These are phyloP conservation scores for Torrubiella hemipterigena DNA, from an alignment of 2,329 filamentous ascomycete species.

Conservation along the genomic window DNA sequence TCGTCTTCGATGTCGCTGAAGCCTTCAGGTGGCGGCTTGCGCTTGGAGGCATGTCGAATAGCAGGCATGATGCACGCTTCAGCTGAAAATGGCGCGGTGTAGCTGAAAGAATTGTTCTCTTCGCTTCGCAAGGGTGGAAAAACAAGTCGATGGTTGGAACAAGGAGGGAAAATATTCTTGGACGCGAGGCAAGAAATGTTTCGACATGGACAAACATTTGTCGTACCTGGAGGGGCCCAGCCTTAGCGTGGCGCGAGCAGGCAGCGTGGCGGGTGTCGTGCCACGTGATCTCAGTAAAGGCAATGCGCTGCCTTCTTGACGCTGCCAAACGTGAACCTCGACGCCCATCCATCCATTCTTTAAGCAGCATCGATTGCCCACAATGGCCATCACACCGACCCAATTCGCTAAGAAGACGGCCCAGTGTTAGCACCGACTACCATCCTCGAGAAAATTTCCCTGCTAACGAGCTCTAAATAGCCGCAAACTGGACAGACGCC, in stretches of 20 bases:
- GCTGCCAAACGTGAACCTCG: conserved; percentile 19
- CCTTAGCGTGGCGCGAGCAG: background rate
- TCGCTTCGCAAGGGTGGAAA: background rate
- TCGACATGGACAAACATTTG: no score
- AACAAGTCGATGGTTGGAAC: conserved; percentile 3
- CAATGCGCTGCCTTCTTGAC: conserved; percentile 7
- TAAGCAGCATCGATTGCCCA: conserved; percentile 29
- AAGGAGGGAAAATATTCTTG: no score
- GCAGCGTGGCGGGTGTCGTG: background rate
- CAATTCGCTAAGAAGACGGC: conserved; percentile 75
- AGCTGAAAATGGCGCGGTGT: background rate
- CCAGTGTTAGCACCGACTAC: conserved; percentile 48
- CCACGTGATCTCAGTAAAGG: conserved; percentile 20
- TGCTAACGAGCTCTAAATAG: conserved; percentile 39
- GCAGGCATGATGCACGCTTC: conserved; percentile 50
- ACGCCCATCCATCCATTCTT: conserved; percentile 14
- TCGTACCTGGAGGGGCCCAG: background rate
- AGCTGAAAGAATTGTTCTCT: background rate
- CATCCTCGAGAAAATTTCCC: conserved; percentile 1
- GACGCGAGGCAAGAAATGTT: no score
- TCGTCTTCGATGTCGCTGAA: conserved; percentile 84
- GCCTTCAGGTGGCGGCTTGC: conserved; percentile 73
- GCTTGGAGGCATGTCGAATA: conserved; percentile 61
- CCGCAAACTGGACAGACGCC: conserved; percentile 81
- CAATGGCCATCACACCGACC: conserved; percentile 83